These are phyloP conservation scores for Lantana camara DNA, from an alignment of 257 asterid genomes.

Conservation along the genomic window DNA sequence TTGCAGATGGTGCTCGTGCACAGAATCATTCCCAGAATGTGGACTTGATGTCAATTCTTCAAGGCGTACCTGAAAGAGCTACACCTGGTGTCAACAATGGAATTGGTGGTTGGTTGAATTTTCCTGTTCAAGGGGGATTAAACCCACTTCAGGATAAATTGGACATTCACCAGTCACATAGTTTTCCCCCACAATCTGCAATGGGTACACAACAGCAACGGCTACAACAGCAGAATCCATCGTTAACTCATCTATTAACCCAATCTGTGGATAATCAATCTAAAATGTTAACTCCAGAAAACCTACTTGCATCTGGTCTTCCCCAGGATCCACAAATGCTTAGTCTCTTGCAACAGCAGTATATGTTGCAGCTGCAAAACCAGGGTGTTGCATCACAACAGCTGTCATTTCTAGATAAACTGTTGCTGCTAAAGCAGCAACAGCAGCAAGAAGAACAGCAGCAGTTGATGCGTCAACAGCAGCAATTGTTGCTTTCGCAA, in stretches of 20 bases:
- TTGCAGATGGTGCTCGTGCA: constrained; percentile 50
- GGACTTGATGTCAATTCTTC: constrained; percentile 62
- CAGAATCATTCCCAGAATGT: constrained; percentile 60
- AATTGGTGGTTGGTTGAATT: constrained; percentile 67
- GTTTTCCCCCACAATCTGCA: constrained; percentile 61
- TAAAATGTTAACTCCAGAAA: constrained; percentile 57
- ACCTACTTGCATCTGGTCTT: constrained; percentile 51
- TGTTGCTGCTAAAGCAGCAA: constrained; percentile 80
- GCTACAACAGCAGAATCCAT: constrained; percentile 60
- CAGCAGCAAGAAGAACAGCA: constrained; percentile 68
- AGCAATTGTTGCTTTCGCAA: constrained; percentile 78
- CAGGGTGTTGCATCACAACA: constrained; percentile 74
- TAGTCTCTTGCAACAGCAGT: constrained; percentile 85
- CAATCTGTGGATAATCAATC: constrained; percentile 61
- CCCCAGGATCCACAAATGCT: constrained; percentile 84
- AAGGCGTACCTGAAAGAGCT: constrained; percentile 60
- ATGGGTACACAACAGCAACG: constrained; percentile 69
- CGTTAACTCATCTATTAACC: constrained; percentile 45
- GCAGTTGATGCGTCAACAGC: constrained; percentile 68
- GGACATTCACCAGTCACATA: constrained; percentile 65
- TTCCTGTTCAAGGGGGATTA: constrained; percentile 66
- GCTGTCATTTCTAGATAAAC: constrained; percentile 61
- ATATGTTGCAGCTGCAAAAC: constrained; percentile 66
- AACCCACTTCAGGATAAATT: constrained; percentile 64
- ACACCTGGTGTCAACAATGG: constrained; percentile 50